Evolutionary conservation across 495 filamentous ascomycete species (phyloP), one percentile per base, ranked within the genome.

Genomic region (Thermothielavioides terrestris): DNA sequence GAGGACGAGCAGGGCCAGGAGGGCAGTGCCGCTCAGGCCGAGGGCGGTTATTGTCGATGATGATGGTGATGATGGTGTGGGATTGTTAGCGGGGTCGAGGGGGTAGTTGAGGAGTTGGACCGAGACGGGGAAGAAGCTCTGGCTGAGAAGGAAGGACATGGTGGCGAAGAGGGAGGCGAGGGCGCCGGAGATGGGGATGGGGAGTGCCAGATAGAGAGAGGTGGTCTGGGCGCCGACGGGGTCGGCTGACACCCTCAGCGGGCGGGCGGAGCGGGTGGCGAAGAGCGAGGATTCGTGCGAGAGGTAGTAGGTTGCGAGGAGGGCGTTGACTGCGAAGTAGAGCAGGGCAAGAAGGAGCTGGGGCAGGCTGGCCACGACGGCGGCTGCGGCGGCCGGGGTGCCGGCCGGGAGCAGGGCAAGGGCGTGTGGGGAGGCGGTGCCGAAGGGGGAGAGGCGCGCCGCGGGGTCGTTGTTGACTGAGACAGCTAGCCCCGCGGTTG

Each of bases 211-310:
- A 54, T 63, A 68, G 0, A 72, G 54, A 8, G 64, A 68, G 7
- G 65, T 63, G 0, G 27, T 56, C 51, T 75, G 72, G 7, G 50
- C 46, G 30, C 69, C 68, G 41, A 55, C 52, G 0, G 64, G 49
- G 34, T 52, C 37, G 23, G 38, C 34, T 10, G 66, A 69, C 23
- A 75, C 62, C 45, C 72, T 65, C 17, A 75, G 63, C 4, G 65
- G 44, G 3, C 44, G 59, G 10, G 59, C 50, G 2, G 37, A 27
- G 7, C 25, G 42, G 18, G 62, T 37, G 0, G 67, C 70, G 52
- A 70, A 72, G 25, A 59, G 64, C 3, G 65, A 64, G 12, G 66
- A 65, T 48, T 75, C 72, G 62, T 70, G 67, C 12, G 68, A 70
- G 35, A 72, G 56, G 51, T 55, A 68, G 53, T 63, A 74, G 0